Evolutionary conservation across 768 basidiomycete genomes (phyloP).

Genomic region (Epithele typhae): DNA sequence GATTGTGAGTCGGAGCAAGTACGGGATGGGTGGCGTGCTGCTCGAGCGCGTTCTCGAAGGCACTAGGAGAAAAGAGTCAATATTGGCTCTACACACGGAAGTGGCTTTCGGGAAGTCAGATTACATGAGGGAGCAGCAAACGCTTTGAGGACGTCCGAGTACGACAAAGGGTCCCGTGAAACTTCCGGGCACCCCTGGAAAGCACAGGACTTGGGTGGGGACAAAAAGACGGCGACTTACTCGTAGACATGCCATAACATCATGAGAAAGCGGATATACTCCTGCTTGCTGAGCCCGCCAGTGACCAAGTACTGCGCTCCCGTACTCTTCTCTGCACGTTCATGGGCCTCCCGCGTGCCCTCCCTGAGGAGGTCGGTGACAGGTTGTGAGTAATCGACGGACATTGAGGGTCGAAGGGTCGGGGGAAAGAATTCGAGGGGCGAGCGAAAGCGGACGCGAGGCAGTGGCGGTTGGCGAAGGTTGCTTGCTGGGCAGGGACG

Average conservation of each 20-base stretch:
- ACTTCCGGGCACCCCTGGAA: no score
- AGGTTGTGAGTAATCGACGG: slow-evolving; percentile 25
- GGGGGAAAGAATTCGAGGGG: background rate
- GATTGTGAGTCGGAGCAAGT: slow-evolving; percentile 68
- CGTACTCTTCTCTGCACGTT: slow-evolving; percentile 49
- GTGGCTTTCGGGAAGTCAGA: no score
- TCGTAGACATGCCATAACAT: slow-evolving; percentile 78
- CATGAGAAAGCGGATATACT: slow-evolving; percentile 69
- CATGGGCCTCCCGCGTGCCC: slow-evolving; percentile 48
- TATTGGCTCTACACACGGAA: no score
- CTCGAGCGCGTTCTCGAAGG: slow-evolving; percentile 54
- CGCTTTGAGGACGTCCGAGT: no score
- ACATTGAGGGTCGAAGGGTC: background rate
- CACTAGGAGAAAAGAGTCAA: slow-evolving; percentile 30
- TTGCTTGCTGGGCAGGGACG: background rate
- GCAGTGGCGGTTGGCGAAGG: background rate
- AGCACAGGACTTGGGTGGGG: background rate
- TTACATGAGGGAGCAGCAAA: no score
- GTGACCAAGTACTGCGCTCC: slow-evolving; percentile 54
- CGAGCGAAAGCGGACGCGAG: background rate
- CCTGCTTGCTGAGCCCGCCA: slow-evolving; percentile 55
- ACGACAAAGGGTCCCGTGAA: no score
- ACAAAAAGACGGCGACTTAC: slow-evolving; percentile 35
- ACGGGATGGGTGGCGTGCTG: slow-evolving; percentile 57
- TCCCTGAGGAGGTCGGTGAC: slow-evolving; percentile 35